phyloP scores from a whole-genome alignment of 1,284 basidiomycete genomes.

The Rhodotorula sp. region DNA sequence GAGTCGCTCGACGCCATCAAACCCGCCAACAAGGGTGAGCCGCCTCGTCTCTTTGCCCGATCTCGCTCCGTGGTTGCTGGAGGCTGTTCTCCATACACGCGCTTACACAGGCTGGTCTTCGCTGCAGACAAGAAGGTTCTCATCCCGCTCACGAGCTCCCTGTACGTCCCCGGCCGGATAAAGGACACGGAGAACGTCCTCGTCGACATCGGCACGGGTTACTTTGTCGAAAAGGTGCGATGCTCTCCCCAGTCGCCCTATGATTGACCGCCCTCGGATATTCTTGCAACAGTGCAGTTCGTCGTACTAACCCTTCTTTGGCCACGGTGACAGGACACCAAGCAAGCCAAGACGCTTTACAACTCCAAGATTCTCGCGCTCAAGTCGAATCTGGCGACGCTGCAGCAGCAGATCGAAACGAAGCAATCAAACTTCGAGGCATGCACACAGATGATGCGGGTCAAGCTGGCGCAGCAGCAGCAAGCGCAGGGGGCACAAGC shows the following conservation, averaged over 20 bases:
- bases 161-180: constrained; percentile 92
- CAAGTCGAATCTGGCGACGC: constrained; percentile 64
- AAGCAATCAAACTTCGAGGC: constrained; percentile 65
- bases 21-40: constrained; percentile 68
- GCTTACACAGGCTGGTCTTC: background rate
- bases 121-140: constrained; percentile 71
- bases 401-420: constrained; percentile 80
- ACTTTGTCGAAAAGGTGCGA: constrained; percentile 87
- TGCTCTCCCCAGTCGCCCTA: background rate
- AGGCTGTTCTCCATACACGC: background rate
- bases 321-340: constrained; percentile 32
- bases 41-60: too few species aligned
- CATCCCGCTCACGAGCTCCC: constrained; percentile 87
- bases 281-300: background rate
- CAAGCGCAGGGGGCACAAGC: background rate
- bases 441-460: constrained; percentile 31
- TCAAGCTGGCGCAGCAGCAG: constrained; percentile 25
- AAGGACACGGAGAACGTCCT: constrained; percentile 81
- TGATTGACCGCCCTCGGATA: background rate
- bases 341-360: constrained; percentile 44
- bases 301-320: background rate
- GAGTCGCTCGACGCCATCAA: constrained; percentile 78
- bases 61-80: background rate
- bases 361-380: constrained; percentile 42
- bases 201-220: constrained; percentile 94